These are phyloP conservation scores for Fraxinus sp. DNA, from an alignment of 305 asterid genomes.

Conservation along the genomic window DNA sequence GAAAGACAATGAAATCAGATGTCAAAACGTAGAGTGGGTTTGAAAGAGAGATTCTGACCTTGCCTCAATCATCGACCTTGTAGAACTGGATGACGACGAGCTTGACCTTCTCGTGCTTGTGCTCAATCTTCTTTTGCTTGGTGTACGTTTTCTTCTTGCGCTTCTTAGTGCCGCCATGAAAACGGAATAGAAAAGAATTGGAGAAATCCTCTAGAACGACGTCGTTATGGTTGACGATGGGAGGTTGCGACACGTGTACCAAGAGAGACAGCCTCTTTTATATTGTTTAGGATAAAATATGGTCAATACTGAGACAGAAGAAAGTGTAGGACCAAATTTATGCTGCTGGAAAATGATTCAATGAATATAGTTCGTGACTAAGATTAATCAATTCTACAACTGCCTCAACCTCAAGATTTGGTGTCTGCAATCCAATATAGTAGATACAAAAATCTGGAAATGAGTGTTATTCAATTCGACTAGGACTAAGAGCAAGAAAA, in stretches of 20 bases:
- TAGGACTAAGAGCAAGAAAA: not conserved
- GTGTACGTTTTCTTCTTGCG: constrained; percentile 60
- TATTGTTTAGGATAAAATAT: not conserved
- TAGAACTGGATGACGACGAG: constrained; percentile 45
- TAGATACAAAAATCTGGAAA: not conserved
- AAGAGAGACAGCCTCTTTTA: no score
- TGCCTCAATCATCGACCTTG: constrained; percentile 49
- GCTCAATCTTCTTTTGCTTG: constrained; percentile 51
- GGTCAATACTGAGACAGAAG: not conserved
- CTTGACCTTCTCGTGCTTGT: constrained; percentile 56
- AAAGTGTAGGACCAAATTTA: not conserved
- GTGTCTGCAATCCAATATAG: not conserved
- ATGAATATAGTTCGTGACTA: not conserved
- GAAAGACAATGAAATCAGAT: no score
- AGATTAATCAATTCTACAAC: not conserved
- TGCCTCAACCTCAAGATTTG: not conserved
- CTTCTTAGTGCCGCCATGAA: constrained; percentile 53
- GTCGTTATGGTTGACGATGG: not conserved
- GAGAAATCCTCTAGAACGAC: not conserved
- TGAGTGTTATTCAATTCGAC: not conserved
- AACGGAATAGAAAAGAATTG: constrained; percentile 31
- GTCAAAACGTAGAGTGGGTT: no score
- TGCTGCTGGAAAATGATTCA: not conserved
- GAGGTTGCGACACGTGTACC: no score
- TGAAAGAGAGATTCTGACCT: constrained; percentile 29